Evolutionary conservation across 2,329 filamentous ascomycete genomes (phyloP), one percentile per base, ranked within the genome.

Genomic region (Fusarium newnesense): DNA sequence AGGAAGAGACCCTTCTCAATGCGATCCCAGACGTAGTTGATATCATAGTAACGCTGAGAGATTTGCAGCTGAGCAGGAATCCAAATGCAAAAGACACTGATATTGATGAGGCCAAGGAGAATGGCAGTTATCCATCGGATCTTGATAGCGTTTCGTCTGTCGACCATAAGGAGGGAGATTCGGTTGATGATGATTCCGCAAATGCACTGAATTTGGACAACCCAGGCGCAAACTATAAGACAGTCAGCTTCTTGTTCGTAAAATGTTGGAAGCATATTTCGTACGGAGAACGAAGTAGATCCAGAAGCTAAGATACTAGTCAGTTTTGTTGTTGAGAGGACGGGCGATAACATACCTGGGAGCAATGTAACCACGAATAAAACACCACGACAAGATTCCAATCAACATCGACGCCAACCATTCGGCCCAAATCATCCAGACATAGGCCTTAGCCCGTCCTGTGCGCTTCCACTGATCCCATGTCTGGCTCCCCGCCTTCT

Each of bases 161-260:
- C 66, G 39, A 74, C 65, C 68, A 75, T 70, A 26, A 75, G 72
- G 9, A 74, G 71, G 1, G 65, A 67, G 15, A 73, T 70, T 60
- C 69, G 73, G 40, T 75, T 77, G 43, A 77, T 73, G 36, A 75
- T 76, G 43, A 76, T 76, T n/a, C 67, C 72, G 21, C 72, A 74
- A 13, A 76, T 75, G 30, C 63, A 76, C 47, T 76, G 74, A 16
- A 76, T 76, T 19, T 76, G 74, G 0, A 76, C 56, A 1, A 74
- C 74, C 74, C 74, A 76, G 5, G 47, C 7, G 54, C 26, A 53
- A n/a, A 76, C 74, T 76, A 49, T 19, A 11, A 10, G 7, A 19
- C 8, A 39, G 42, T 75, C 21, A 76, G 70, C 40, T 26, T 37
- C 15, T 7, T 7, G 10, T n/a, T 24, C 9, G 19, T 16, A 2